phyloP scores from a whole-genome alignment of 192 early-diverging fungal genomes.

The Chytriomyces hyalinus region DNA sequence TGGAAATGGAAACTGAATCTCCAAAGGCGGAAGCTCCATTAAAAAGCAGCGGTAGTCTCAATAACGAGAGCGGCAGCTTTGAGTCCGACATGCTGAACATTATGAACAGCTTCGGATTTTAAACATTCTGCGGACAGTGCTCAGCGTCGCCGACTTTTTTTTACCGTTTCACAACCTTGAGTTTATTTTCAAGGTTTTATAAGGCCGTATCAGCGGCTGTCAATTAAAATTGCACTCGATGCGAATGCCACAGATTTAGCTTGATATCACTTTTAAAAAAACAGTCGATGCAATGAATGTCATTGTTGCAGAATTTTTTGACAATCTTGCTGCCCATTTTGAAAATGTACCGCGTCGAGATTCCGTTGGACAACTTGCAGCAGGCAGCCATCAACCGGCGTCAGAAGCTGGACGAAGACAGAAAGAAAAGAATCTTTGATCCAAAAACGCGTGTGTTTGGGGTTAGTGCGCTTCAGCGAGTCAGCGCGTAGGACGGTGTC shows the following conservation, averaged over 20 bases:
- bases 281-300: background rate
- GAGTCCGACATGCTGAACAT: conserved; percentile 24
- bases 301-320: background rate
- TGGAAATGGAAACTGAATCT: no score
- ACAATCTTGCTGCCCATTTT: background rate
- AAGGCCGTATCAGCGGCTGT: no score
- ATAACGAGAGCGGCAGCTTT: conserved; percentile 2
- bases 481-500: background rate
- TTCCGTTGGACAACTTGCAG: conserved; percentile 53
- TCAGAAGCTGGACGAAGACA: conserved; percentile 57
- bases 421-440: conserved; percentile 64
- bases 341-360: conserved; percentile 66
- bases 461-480: conserved; percentile 30
- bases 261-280: no score
- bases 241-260: no score
- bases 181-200: no score
- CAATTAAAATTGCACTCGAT: no score
- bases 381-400: conserved; percentile 58
- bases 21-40: no score
- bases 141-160: no score
- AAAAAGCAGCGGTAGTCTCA: no score
- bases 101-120: conserved; percentile 20
- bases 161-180: no score
- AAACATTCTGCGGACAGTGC: no score
- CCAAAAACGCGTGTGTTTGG: conserved; percentile 62